phyloP scores from a whole-genome alignment of 208 protist genomes.

The Phytomonas sp. region DNA sequence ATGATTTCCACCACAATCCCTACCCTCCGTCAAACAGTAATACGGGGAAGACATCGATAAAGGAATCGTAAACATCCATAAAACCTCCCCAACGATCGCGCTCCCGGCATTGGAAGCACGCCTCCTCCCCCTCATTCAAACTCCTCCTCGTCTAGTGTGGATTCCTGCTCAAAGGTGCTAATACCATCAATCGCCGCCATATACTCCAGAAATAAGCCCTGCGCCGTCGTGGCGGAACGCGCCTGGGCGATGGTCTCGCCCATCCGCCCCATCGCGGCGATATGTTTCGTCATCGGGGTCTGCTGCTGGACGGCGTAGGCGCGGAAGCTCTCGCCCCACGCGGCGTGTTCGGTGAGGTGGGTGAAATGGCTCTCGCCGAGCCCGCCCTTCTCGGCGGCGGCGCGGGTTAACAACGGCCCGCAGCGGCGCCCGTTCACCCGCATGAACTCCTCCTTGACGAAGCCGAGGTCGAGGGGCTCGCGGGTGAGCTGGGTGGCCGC shows the following conservation, averaged over 20 bases:
- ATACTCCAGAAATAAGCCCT: conserved; percentile 75
- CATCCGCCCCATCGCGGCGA: conserved; percentile 85
- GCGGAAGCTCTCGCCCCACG: conserved; percentile 68
- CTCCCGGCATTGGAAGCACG: not conserved
- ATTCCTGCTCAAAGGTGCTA: conserved; percentile 73
- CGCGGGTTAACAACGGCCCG: conserved; percentile 78
- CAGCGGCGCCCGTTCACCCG: conserved; percentile 68
- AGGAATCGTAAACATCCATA: too few species aligned
- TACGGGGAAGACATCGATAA: too few species aligned
- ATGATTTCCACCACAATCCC: too few species aligned
- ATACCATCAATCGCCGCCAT: conserved; percentile 73
- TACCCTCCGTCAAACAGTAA: too few species aligned
- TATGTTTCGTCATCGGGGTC: conserved; percentile 76
- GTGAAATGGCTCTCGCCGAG: conserved; percentile 52
- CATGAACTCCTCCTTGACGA: conserved; percentile 87
- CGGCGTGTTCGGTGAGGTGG: conserved; percentile 75
- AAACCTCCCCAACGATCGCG: too few species aligned
- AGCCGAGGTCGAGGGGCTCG: conserved; percentile 58
- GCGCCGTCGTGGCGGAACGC: conserved; percentile 37
- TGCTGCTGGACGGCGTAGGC: conserved; percentile 75
- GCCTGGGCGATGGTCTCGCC: conserved; percentile 73
- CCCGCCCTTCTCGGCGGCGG: conserved; percentile 44
- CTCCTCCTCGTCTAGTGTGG: conserved; percentile 51
- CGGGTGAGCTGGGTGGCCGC: conserved; percentile 82
- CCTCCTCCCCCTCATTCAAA: not conserved